Conservation (phyloP, 352 stramenopile genomes). For the Globisporangium nodosum region DNA sequence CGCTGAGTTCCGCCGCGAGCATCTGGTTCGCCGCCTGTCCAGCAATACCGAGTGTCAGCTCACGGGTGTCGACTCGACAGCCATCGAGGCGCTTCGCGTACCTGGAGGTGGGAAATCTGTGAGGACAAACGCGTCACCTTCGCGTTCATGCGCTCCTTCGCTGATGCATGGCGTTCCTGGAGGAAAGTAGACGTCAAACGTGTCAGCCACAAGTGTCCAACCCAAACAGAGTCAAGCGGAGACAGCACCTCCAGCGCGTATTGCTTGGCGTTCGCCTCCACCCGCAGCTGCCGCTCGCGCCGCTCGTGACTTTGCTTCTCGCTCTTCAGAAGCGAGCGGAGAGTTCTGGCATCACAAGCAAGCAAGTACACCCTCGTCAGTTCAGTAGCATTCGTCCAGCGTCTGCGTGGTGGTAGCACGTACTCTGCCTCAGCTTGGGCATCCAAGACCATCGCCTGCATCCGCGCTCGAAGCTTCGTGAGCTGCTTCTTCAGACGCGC, state of each 20-base stretch:
- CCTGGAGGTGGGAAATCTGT: constrained; percentile 34
- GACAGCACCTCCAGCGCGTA: constrained; percentile 22
- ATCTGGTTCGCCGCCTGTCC: constrained; percentile 31
- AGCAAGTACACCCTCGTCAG: constrained; percentile 1
- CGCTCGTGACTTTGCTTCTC: constrained; percentile 25
- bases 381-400: constrained; percentile 2
- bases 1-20: constrained; percentile 27
- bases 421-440: constrained; percentile 41
- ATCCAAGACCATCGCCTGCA: constrained; percentile 50
- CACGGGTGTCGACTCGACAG: neutral
- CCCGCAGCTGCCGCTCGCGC: constrained; percentile 41
- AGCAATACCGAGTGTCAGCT: neutral
- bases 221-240: neutral
- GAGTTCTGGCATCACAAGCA: constrained; percentile 15
- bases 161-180: constrained; percentile 33
- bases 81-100: neutral
- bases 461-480: constrained; percentile 37
- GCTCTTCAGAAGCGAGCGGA: constrained; percentile 39
- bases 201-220: neutral
- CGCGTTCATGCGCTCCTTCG: constrained; percentile 34
- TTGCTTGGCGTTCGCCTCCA: constrained; percentile 43
- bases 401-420: neutral
- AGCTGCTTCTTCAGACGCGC: constrained; percentile 31
- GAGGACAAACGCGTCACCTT: constrained; percentile 20
- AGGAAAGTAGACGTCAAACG: neutral